Evolutionary conservation across 1,284 basidiomycete species (phyloP), one percentile per base, ranked within the genome.

Genomic region (Cryptococcus sp.): DNA sequence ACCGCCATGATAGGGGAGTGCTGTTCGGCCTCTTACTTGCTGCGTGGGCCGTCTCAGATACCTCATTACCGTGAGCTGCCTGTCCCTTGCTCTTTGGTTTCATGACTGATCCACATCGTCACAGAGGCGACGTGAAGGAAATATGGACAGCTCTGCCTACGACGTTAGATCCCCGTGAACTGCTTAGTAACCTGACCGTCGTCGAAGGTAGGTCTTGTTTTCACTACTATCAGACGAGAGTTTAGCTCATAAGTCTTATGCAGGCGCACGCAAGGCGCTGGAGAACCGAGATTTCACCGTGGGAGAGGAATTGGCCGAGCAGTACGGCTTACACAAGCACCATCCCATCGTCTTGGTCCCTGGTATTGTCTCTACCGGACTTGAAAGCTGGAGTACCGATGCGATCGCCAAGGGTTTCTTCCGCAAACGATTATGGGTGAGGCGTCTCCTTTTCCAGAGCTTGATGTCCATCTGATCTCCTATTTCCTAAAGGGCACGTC

Each of bases 201-300:
- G 67, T 77, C 20, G 72, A 75, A 50, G 60, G 71, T 72, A 46
- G 16, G 66, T 30, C 35, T 15, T n/a, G 2, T 10, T 39, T 15
- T 20, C 10, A 16, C 22, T 20, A n/a, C 17, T 15, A 25, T 16
- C 43, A 20, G 22, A 11, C 38, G 20, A 27, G 20, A 23, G 20
- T 17, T 39, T 16, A 54, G 10, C 13, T 39, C n/a, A 38, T 52
- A 45, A 83, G 80, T 68, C 85, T 81, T 62, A 85, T 87, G 11
- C 87, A 89, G 3, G 88, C 87, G 70, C 81, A 85, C 2, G 90
- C 85, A 89, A 90, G 89, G 78, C 71, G 13, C 83, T 93, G 63
- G 88, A 88, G 67, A 87, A 84, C 22, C 88, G 91, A 53, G 91
- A 93, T 74, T 95, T 95, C 67, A 83, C 86, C 61, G 88, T 90